Conservation (phyloP, 257 asterid species). For the Linderniella brevidens region DNA sequence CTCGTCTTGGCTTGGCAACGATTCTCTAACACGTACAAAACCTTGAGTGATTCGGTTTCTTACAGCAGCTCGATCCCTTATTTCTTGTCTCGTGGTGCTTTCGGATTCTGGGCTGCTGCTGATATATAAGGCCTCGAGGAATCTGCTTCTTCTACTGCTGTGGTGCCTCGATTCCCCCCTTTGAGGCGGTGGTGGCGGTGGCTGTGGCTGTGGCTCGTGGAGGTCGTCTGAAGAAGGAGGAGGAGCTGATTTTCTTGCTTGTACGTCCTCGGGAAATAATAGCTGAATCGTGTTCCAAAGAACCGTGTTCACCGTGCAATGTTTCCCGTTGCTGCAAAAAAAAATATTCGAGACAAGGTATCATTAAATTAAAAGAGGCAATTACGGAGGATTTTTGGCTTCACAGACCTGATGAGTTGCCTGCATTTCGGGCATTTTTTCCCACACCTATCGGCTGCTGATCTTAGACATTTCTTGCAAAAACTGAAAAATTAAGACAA, state of each 20-base stretch:
- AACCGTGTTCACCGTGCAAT: slow-evolving; percentile 83
- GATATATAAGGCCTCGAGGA: too few species aligned
- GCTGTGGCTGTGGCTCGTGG: slow-evolving; percentile 4
- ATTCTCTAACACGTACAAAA: slow-evolving; percentile 19
- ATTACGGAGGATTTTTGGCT: neutral
- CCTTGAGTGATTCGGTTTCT: slow-evolving; percentile 17
- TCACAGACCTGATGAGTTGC: slow-evolving; percentile 61
- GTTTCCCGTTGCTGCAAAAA: slow-evolving; percentile 54
- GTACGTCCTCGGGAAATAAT: slow-evolving; percentile 73
- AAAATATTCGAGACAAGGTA: too few species aligned
- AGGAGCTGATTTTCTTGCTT: slow-evolving; percentile 39
- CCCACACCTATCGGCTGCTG: slow-evolving; percentile 93
- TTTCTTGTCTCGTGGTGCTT: slow-evolving; percentile 14
- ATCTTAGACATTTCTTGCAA: slow-evolving; percentile 67
- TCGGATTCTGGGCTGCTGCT: slow-evolving; percentile 7
- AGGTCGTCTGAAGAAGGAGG: slow-evolving; percentile 11
- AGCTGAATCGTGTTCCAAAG: slow-evolving; percentile 96
- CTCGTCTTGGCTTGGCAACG: slow-evolving; percentile 45
- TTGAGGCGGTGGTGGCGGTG: too few species aligned
- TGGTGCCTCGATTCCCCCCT: slow-evolving; percentile 10
- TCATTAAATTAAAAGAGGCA: too few species aligned
- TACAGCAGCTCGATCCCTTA: slow-evolving; percentile 13
- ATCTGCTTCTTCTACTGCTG: slow-evolving; percentile 17
- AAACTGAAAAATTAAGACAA: slow-evolving; percentile 27
- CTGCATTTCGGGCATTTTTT: slow-evolving; percentile 95